Conservation (phyloP, 768 basidiomycete species). For the Tylopilus rubrobrunneus region DNA sequence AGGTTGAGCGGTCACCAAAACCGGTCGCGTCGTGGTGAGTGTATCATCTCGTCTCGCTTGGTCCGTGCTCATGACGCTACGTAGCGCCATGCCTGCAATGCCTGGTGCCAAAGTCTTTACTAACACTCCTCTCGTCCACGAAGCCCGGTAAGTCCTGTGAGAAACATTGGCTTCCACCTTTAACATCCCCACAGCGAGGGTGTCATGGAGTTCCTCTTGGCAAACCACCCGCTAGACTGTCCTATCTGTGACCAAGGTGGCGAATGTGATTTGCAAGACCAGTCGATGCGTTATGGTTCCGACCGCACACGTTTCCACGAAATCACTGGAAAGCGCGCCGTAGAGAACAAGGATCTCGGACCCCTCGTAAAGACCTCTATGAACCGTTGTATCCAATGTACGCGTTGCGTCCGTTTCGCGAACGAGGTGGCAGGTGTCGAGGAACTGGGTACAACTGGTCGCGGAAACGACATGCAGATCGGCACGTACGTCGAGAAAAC, state of each 20-base stretch:
- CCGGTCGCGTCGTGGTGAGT: conserved; percentile 90
- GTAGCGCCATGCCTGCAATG: conserved; percentile 96
- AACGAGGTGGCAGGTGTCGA: conserved; percentile 99
- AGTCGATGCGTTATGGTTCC: conserved; percentile 98
- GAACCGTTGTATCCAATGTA: conserved; percentile 99
- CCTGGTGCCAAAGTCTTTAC: conserved; percentile 90
- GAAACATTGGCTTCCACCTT: conserved; percentile 1
- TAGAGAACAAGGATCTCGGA: conserved; percentile 97
- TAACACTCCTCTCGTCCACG: conserved; percentile 86
- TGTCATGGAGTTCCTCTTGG: conserved; percentile 97
- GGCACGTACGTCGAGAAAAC: conserved; percentile 98
- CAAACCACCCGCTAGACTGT: conserved; percentile 98
- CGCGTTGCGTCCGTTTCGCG: conserved; percentile 97
- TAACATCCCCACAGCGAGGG: conserved; percentile 62
- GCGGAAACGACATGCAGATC: conserved; percentile 98
- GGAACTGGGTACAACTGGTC: conserved; percentile 93
- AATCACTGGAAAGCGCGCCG: conserved; percentile 94
- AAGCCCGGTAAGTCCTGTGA: conserved; percentile 59
- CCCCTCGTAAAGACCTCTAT: conserved; percentile 98
- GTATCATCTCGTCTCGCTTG: background rate
- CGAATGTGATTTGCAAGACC: conserved; percentile 98
- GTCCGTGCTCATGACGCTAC: background rate
- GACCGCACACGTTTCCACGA: conserved; percentile 99
- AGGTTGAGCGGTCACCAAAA: conserved; percentile 93
- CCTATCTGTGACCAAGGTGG: conserved; percentile 99